Conservation (phyloP, 1,139 yeast genomes). For the Taphrina communis region DNA sequence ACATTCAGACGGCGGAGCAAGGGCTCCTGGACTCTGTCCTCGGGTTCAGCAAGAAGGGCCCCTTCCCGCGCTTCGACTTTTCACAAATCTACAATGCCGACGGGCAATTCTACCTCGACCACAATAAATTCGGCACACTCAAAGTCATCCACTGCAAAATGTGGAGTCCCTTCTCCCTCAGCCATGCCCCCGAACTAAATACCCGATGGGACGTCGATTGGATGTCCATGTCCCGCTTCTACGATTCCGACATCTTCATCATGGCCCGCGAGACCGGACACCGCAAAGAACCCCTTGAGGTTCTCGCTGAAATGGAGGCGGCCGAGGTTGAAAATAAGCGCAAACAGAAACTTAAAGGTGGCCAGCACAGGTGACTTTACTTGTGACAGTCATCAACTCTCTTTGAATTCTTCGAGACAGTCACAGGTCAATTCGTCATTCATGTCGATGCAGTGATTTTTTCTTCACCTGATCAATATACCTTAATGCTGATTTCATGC, state of each 20-base stretch:
- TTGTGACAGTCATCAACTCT: no score
- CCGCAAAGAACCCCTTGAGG: constrained; percentile 15
- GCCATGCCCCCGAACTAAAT: neutral
- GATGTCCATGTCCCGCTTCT: constrained; percentile 26
- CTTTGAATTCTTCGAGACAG: no score
- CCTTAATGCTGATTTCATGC: no score
- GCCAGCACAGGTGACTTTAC: neutral
- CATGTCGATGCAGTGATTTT: no score
- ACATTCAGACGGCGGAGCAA: constrained; percentile 19
- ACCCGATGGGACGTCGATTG: constrained; percentile 26
- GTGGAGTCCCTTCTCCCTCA: constrained; percentile 25
- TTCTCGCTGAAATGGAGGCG: neutral
- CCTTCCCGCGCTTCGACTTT: constrained; percentile 17
- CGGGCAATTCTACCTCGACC: constrained; percentile 9
- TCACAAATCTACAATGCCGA: constrained; percentile 24
- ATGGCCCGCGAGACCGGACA: constrained; percentile 2
- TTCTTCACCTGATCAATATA: no score
- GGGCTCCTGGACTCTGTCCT: constrained; percentile 25
- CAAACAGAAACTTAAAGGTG: neutral
- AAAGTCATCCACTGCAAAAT: constrained; percentile 28
- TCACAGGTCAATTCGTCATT: no score
- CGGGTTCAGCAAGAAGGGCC: constrained; percentile 15
- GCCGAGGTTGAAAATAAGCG: neutral
- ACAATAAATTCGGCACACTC: neutral
- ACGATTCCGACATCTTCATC: constrained; percentile 12